phyloP scores from a whole-genome alignment of 2,329 filamentous ascomycete genomes.

The Penicillium sp. region DNA sequence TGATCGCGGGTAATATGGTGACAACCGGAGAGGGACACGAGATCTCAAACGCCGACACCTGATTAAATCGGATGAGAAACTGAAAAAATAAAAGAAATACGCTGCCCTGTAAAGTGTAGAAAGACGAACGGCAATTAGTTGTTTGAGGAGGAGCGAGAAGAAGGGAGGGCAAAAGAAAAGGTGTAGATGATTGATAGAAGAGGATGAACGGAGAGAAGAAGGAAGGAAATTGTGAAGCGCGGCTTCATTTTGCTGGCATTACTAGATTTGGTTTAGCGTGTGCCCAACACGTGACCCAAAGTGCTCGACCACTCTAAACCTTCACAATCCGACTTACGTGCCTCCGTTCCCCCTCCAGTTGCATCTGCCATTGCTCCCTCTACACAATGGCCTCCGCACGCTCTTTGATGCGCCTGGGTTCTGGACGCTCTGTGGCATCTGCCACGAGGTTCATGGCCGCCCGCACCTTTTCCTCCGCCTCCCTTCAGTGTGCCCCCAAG shows the following conservation, averaged over 20 bases:
- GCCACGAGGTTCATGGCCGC: constrained; percentile 34
- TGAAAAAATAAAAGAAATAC: constrained; percentile 14
- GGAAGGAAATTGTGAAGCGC: constrained; percentile 27
- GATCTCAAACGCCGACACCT: constrained; percentile 26
- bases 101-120: constrained; percentile 17
- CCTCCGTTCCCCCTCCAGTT: constrained; percentile 18
- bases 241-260: constrained; percentile 32
- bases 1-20: constrained; percentile 29
- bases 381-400: constrained; percentile 46
- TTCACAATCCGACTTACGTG: constrained; percentile 25
- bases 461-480: constrained; percentile 41
- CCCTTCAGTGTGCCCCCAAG: constrained; percentile 45
- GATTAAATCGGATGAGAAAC: constrained; percentile 15
- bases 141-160: constrained; percentile 13
- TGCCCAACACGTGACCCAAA: constrained; percentile 24
- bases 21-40: constrained; percentile 23
- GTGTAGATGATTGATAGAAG: constrained; percentile 19
- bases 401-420: constrained; percentile 44
- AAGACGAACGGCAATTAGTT: constrained; percentile 23
- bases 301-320: constrained; percentile 28
- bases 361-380: constrained; percentile 30
- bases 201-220: constrained; percentile 24
- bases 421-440: constrained; percentile 39
- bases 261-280: constrained; percentile 22
- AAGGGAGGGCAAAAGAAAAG: constrained; percentile 5